Base-by-base conservation (phyloP, 257 asterid species). In the Jaltomata sinuosa region DNA sequence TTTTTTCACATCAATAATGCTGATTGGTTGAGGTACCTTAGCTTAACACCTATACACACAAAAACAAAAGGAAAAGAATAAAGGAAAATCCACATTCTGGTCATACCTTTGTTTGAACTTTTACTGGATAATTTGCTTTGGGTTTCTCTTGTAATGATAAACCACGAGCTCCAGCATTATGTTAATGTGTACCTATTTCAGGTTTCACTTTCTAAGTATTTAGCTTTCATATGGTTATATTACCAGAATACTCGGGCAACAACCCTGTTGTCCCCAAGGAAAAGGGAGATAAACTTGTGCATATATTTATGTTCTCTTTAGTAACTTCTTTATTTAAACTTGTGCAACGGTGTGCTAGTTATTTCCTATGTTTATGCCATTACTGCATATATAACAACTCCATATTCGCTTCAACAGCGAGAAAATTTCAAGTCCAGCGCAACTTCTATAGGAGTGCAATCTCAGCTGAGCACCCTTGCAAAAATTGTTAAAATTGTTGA, bases 391-490 rank as follows among this genome's bases (percentile, higher is more conserved):
- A 49, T 49, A 45, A 49, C 11, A 49, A 8, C 78, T 50, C 50
- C 79, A 84, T 55, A 79, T 83, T 89, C 55, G 57, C 89, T 85
- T 86, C 83, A 67, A 54, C 83, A 96, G 99, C 90, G 98, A 90
- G 98, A 94, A 84, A 94, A 94, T 85, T 94, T 96, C 85, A 92
- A 89, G 90, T 91, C 97, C 92, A 92, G 89, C 32, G 34, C 92
- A 88, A 93, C 86, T 86, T 92, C 97, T 47, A 89, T 96, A 86
- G 99, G 99, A 38, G 99, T 96, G 89, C 98, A 94, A 89, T 84
- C 98, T 85, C 99, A 96, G 87, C 92, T 94, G 82, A 88, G 94
- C 59, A 91, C 93, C 84, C 96, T 96, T 53, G 88, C 92, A 55
- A 97, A 93, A 85, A 91, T 96, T 88, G 93, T 94, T 86, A 94